Evolutionary conservation across 2,329 filamentous ascomycete species (phyloP), one percentile per base, ranked within the genome.

Genomic region (Calonectria henricotiae): DNA sequence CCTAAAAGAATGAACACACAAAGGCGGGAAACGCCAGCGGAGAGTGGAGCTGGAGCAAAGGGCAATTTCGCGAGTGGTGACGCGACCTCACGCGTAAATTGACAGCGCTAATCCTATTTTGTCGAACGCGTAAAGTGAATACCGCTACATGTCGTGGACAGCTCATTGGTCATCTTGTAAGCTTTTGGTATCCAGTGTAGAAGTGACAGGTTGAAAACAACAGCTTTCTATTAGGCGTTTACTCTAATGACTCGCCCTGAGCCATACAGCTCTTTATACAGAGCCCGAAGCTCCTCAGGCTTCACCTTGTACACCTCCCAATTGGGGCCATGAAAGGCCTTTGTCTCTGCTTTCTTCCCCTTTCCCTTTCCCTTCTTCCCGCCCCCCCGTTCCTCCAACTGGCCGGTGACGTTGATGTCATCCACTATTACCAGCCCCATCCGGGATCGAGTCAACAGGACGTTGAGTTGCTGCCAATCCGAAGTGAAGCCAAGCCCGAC

Each of bases 31-130:
- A 68, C 73, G 68, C 72, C 67, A 73, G 51, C 62, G 68, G 68
- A 73, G 68, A 64, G 74, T 72, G 72, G 75, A 72, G 65, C 61
- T 65, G 25, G 64, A 70, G 68, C 68, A 73, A 72, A 27, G 66
- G 69, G 67, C 67, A 76, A 76, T 76, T 75, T 80, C 75, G 75
- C 72, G 78, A 74, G 17, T 65, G 30, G n/a, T 55, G 46, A 74
- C 79, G 80, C 78, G 79, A 54, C 0, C 23, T 37, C 67, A 80
- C 85, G 85, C 84, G 85, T 87, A 82, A 85, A 87, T 82, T 85
- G 82, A 41, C 7, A 7, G 47, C 75, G 73, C 81, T 82, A 82
- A 69, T n/a, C 81, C 76, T 9, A 0, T 69, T 78, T 70, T n/a
- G 69, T 77, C 5, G 11, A 30, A 73, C 83, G 81, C 78, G 81